Conservation (phyloP, 352 stramenopile genomes). For the Pythium rhizo-oryzae region DNA sequence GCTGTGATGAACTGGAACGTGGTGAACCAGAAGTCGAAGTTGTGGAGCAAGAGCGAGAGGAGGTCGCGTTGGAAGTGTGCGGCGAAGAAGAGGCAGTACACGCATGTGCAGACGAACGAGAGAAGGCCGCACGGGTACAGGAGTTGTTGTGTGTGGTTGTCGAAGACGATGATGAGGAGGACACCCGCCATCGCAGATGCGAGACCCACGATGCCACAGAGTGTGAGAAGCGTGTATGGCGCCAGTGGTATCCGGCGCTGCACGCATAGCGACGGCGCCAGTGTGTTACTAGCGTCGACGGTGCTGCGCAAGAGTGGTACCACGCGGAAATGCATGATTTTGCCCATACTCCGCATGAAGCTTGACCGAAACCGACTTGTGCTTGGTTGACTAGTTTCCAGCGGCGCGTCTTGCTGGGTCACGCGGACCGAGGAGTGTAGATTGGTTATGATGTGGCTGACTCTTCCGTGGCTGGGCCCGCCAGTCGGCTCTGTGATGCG, state of each 20-base stretch:
- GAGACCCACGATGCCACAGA: conserved; percentile 16
- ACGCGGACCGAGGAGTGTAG: neutral
- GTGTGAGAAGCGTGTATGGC: conserved; percentile 5
- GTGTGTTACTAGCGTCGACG: conserved; percentile 13
- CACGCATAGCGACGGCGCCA: conserved; percentile 6
- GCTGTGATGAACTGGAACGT: conserved; percentile 19
- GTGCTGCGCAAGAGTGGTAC: conserved; percentile 14
- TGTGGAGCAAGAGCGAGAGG: conserved; percentile 8
- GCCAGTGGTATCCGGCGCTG: neutral
- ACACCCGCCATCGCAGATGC: neutral
- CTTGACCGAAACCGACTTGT: conserved; percentile 4
- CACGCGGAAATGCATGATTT: conserved; percentile 15
- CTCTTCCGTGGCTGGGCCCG: neutral
- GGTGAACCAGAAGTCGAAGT: conserved; percentile 31
- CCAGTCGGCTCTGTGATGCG: neutral
- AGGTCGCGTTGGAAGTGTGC: conserved; percentile 23
- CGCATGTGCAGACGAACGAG: neutral
- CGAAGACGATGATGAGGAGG: conserved; percentile 2
- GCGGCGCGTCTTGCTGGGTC: neutral
- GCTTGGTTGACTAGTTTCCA: conserved; percentile 2
- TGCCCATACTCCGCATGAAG: neutral
- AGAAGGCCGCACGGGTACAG: conserved; percentile 1
- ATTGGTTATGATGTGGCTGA: neutral
- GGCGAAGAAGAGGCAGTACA: conserved; percentile 16
- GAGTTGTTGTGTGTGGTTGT: neutral